A percentile compares a stretch with the other conserved stretches of the same genome.
Evolutionary conservation across 352 stramenopile genomes (phyloP).

Genomic region (Pythium aquatile): DNA sequence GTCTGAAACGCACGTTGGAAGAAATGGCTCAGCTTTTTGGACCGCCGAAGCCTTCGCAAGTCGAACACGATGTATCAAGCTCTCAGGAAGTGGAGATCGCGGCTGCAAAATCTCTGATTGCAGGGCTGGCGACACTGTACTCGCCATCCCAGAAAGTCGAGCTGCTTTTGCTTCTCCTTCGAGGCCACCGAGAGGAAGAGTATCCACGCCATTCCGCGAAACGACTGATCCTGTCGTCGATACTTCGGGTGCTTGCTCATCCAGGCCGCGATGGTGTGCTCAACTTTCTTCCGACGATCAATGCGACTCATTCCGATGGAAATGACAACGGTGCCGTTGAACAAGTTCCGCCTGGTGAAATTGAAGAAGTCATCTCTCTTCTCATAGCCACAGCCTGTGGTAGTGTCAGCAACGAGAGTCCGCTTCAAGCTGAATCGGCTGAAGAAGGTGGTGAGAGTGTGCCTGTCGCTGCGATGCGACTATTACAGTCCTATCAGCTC

Average conservation of each 20-base stretch:
- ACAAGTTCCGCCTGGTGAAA: slow-evolving; percentile 13
- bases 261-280: slow-evolving; percentile 66
- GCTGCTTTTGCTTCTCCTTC: slow-evolving; percentile 65
- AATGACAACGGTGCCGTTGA: slow-evolving; percentile 6
- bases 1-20: slow-evolving; percentile 52
- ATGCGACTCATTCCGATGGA: neutral
- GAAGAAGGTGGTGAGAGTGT: slow-evolving; percentile 22
- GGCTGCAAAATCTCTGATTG: slow-evolving; percentile 63
- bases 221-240: slow-evolving; percentile 52
- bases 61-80: neutral
- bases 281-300: slow-evolving; percentile 48
- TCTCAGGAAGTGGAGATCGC: slow-evolving; percentile 42
- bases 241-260: slow-evolving; percentile 51
- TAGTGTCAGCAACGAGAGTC: neutral
- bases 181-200: slow-evolving; percentile 30
- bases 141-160: slow-evolving; percentile 59
- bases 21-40: slow-evolving; percentile 30
- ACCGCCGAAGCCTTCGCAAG: neutral
- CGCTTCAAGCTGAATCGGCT: neutral
- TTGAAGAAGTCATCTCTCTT: slow-evolving; percentile 34
- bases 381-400: slow-evolving; percentile 24
- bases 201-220: slow-evolving; percentile 41
- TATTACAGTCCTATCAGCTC: slow-evolving; percentile 78
- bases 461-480: slow-evolving; percentile 35
- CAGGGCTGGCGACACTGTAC: slow-evolving; percentile 66